These are phyloP conservation scores for Graphium sp. DNA, from an alignment of 2,329 filamentous ascomycete species.

Conservation along the genomic window DNA sequence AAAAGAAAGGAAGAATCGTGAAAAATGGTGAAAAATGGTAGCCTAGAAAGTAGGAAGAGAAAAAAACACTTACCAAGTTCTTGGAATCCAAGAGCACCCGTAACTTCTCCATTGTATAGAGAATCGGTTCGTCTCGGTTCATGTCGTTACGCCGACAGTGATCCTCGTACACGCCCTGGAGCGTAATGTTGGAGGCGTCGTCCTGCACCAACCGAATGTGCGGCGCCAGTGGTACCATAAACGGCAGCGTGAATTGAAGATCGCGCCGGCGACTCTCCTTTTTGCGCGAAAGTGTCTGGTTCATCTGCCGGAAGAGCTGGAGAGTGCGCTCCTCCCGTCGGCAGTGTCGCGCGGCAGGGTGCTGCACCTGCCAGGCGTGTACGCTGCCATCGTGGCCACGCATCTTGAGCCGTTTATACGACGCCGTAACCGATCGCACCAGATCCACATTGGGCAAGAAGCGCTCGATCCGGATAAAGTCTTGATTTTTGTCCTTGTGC, in stretches of 20 bases:
- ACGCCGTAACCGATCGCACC: conserved; percentile 77
- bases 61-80: conserved; percentile 28
- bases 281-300: conserved; percentile 75
- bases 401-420: conserved; percentile 85
- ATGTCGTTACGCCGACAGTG: conserved; percentile 77
- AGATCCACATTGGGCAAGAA: conserved; percentile 93
- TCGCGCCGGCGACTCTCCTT: conserved; percentile 92
- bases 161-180: conserved; percentile 93
- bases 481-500: conserved; percentile 97
- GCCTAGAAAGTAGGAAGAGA: not conserved
- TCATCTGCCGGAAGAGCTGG: conserved; percentile 94
- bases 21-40: conserved; percentile 1
- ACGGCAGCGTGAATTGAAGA: conserved; percentile 84
- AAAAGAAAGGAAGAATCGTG: not conserved
- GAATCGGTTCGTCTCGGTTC: conserved; percentile 85
- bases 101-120: conserved; percentile 92
- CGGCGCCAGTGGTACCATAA: conserved; percentile 90
- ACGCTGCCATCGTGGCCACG: conserved; percentile 92
- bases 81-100: conserved; percentile 58
- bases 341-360: conserved; percentile 83
- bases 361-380: conserved; percentile 93
- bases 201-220: conserved; percentile 94
- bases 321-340: conserved; percentile 87
- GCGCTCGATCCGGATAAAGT: conserved; percentile 92
- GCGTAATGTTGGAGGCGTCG: conserved; percentile 80